Conservation (phyloP, 768 basidiomycete species). For the Leccinum subgranulosum region DNA sequence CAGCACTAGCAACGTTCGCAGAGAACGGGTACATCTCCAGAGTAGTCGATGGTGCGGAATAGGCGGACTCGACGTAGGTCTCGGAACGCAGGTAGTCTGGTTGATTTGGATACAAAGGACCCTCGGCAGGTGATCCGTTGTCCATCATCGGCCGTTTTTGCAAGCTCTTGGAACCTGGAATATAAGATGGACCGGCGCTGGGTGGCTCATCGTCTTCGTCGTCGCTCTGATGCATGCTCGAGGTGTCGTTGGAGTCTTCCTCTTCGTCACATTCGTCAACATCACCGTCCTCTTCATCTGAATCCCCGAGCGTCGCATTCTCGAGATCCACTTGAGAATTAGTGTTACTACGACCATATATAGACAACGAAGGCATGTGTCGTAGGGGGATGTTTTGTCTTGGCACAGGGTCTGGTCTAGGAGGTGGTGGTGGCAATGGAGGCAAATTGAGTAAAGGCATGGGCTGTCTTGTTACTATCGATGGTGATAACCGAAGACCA, state of each 20-base stretch:
- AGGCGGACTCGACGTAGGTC: constrained; percentile 4
- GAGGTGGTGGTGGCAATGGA: constrained; percentile 36
- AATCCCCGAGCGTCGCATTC: constrained; percentile 19
- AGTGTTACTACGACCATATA: constrained; percentile 30
- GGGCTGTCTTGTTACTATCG: constrained; percentile 41
- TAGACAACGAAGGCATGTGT: constrained; percentile 54
- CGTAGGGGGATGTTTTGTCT: constrained; percentile 35
- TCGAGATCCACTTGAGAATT: constrained; percentile 25
- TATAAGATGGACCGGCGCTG: constrained; percentile 18
- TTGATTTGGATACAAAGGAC: background rate
- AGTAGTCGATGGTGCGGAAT: constrained; percentile 4
- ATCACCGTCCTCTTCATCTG: constrained; percentile 35
- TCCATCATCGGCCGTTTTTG: constrained; percentile 14
- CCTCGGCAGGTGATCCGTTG: background rate
- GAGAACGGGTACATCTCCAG: constrained; percentile 16
- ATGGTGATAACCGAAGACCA: constrained; percentile 43
- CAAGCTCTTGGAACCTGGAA: background rate
- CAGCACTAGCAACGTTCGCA: constrained; percentile 10
- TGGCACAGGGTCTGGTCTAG: constrained; percentile 9
- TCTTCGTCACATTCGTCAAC: constrained; percentile 33
- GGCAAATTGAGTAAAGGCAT: constrained; percentile 53
- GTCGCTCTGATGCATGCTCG: constrained; percentile 36
- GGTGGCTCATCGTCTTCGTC: constrained; percentile 32
- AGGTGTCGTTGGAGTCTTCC: constrained; percentile 35
- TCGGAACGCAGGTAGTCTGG: constrained; percentile 7